phyloP scores from a whole-genome alignment of 345 rosid species.

The Citrus glauca region DNA sequence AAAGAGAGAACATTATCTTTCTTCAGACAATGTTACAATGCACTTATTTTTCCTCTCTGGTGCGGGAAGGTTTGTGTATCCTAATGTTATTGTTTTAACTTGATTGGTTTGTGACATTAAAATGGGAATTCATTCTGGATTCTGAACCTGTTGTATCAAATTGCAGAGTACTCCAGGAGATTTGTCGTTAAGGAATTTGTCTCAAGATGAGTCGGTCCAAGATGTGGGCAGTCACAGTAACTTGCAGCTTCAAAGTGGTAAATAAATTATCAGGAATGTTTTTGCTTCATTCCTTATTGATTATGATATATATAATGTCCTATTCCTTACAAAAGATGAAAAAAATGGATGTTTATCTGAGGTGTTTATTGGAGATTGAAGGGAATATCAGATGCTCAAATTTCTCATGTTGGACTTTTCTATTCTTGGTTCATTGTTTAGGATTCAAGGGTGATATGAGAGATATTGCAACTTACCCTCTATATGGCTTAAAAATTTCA shows the following conservation, averaged over 20 bases:
- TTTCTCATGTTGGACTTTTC: constrained; percentile 8
- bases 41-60: neutral
- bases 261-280: constrained; percentile 1
- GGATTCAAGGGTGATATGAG: constrained; percentile 34
- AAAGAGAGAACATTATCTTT: neutral
- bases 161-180: constrained; percentile 40
- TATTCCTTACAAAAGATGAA: neutral
- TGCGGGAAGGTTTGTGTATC: neutral
- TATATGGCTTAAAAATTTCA: constrained; percentile 22
- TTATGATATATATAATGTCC: neutral
- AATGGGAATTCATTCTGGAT: neutral
- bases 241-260: constrained; percentile 39
- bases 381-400: neutral
- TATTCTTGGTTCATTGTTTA: constrained; percentile 20
- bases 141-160: constrained; percentile 14
- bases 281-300: neutral
- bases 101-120: neutral
- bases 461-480: constrained; percentile 4
- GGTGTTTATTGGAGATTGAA: neutral
- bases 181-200: constrained; percentile 9
- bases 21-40: neutral
- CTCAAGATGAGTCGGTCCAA: constrained; percentile 23
- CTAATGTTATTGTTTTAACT: neutral
- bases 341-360: neutral
- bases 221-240: constrained; percentile 22